phyloP scores from a whole-genome alignment of 2,329 filamentous ascomycete species.

The Botrytis cinerea region DNA sequence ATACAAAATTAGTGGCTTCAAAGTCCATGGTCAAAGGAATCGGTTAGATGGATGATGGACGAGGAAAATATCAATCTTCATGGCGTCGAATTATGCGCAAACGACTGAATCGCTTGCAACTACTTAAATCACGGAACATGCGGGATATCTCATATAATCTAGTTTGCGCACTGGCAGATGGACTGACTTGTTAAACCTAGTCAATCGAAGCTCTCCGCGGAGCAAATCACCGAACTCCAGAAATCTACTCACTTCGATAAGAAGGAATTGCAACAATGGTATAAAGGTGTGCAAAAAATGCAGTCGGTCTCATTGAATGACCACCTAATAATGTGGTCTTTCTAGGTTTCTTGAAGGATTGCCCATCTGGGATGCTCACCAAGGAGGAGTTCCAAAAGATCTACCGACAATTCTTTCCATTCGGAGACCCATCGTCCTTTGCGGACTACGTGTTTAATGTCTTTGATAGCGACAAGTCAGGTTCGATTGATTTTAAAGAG shows the following conservation, averaged over 20 bases:
- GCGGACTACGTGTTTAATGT: slow-evolving; percentile 99
- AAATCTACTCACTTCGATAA: slow-evolving; percentile 98
- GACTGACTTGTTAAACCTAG: slow-evolving; percentile 49
- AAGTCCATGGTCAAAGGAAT: background rate
- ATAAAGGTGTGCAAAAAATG: slow-evolving; percentile 72
- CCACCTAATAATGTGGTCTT: slow-evolving; percentile 20
- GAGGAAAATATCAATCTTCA: background rate
- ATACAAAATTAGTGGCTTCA: background rate
- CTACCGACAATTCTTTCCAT: slow-evolving; percentile 99
- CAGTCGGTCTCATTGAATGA: slow-evolving; percentile 26
- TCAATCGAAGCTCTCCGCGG: slow-evolving; percentile 96
- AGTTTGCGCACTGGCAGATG: background rate
- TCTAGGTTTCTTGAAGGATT: slow-evolving; percentile 95
- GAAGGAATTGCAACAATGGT: slow-evolving; percentile 99
- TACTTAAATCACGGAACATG: background rate
- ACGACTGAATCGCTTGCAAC: background rate
- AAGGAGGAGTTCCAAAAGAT: slow-evolving; percentile 99
- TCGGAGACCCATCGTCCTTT: slow-evolving; percentile 95
- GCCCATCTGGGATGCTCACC: slow-evolving; percentile 91
- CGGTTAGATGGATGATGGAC: background rate
- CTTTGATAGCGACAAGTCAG: slow-evolving; percentile 96
- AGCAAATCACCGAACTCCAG: slow-evolving; percentile 93
- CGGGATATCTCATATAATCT: background rate
- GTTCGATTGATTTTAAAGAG: slow-evolving; percentile 98
- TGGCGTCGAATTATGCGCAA: background rate